These are phyloP conservation scores for Verticillium nonalfalfae DNA, from an alignment of 2,329 filamentous ascomycete species.

Conservation along the genomic window DNA sequence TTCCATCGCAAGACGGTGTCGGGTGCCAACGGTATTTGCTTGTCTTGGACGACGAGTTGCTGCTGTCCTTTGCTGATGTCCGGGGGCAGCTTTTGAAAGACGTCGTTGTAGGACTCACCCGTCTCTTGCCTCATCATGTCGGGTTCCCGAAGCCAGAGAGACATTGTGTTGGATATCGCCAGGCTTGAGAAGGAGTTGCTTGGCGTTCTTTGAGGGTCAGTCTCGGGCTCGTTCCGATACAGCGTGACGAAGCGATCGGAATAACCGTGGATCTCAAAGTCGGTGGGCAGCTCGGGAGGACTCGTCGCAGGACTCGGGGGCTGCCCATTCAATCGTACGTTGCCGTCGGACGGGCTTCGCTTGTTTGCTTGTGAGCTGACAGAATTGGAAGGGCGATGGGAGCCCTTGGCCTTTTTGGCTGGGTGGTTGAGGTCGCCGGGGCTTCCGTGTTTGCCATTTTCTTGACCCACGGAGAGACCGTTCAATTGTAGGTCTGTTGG, in stretches of 20 bases:
- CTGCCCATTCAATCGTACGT: conserved; percentile 51
- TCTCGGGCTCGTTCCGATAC: conserved; percentile 54
- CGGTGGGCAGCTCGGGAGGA: conserved; percentile 57
- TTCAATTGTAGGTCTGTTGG: conserved; percentile 62
- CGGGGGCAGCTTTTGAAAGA: conserved; percentile 54
- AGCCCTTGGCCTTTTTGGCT: conserved; percentile 74
- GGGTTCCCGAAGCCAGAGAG: conserved; percentile 71
- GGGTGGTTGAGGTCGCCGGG: conserved; percentile 46
- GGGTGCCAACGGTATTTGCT: conserved; percentile 34
- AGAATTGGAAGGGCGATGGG: conserved; percentile 73
- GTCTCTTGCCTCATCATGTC: conserved; percentile 62
- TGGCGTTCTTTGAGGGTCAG: conserved; percentile 48
- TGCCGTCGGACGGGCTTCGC: conserved; percentile 59
- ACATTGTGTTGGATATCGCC: conserved; percentile 66
- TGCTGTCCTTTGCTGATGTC: conserved; percentile 35
- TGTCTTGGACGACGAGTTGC: conserved; percentile 44
- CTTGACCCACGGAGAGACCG: conserved; percentile 55
- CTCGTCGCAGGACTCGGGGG: conserved; percentile 72
- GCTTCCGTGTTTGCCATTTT: conserved; percentile 41
- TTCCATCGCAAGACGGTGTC: conserved; percentile 65
- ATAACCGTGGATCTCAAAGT: conserved; percentile 61
- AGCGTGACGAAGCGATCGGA: conserved; percentile 70
- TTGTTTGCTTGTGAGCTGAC: conserved; percentile 62
- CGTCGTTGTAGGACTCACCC: conserved; percentile 57
- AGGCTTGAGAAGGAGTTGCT: conserved; percentile 72